Percentiles rank a stretch among this genome's conserved stretches.
These are phyloP conservation scores for Yamadazyma laniorum DNA, from an alignment of 805 yeast species.

Conservation along the genomic window DNA sequence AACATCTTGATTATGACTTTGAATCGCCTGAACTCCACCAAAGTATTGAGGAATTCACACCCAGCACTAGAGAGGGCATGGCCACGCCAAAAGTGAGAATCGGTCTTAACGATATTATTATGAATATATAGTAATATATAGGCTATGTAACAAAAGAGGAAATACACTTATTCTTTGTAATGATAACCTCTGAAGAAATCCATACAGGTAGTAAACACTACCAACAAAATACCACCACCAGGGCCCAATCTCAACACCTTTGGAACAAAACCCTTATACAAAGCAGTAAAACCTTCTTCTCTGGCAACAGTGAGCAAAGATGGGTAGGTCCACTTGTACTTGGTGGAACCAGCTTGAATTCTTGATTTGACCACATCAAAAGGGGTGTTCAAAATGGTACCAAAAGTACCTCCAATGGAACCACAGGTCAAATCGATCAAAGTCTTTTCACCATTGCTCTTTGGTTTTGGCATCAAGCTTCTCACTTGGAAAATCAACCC, in stretches of 20 bases:
- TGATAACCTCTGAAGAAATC: conserved; percentile 79
- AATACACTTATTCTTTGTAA: conserved; percentile 5
- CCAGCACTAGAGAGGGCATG: neutral
- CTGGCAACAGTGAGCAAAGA: conserved; percentile 67
- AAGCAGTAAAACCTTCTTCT: conserved; percentile 91
- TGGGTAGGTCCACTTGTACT: conserved; percentile 91
- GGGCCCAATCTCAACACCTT: conserved; percentile 97
- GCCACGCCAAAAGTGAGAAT: conserved; percentile 6
- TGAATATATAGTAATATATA: conserved; percentile 5
- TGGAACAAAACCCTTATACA: conserved; percentile 95
- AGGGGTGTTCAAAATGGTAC: conserved; percentile 94
- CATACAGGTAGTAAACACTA: conserved; percentile 94
- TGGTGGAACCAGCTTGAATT: conserved; percentile 87
- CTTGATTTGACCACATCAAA: conserved; percentile 97
- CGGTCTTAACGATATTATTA: conserved; percentile 10
- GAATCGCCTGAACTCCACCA: conserved; percentile 26
- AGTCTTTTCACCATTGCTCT: conserved; percentile 69
- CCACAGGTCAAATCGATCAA: conserved; percentile 89
- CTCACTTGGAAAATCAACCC: conserved; percentile 91
- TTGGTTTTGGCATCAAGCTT: conserved; percentile 72
- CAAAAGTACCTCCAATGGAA: conserved; percentile 93
- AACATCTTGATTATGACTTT: conserved; percentile 23
- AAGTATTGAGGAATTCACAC: conserved; percentile 11
- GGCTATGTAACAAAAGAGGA: neutral
- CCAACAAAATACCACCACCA: conserved; percentile 97